Evolutionary conservation across 768 basidiomycete genomes (phyloP), one percentile per base, ranked within the genome.

Genomic region (Mrakia gelida): DNA sequence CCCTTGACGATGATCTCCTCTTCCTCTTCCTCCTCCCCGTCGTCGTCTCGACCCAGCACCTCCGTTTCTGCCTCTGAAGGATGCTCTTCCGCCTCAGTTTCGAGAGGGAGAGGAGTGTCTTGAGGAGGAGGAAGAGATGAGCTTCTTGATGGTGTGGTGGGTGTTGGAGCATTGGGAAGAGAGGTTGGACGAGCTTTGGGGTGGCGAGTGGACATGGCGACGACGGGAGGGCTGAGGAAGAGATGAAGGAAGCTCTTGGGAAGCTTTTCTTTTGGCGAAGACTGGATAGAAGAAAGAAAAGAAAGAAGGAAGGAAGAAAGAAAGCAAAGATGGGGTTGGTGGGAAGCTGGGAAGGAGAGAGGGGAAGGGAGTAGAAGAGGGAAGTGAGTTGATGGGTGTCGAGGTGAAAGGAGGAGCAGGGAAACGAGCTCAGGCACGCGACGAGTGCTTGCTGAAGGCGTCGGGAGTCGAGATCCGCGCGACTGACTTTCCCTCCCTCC

Each of bases 201-300:
- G 32, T 38, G 67, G 67, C 38, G 67, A 70, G 67, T 45, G 18
- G 59, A 52, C 67, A 70, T 70, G 38, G 67, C 21, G 34, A 16
- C 65, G 28, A 41, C 26, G 67, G 26, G 21, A n/a, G 26, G 41
- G 67, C 7, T n/a, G 65, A 68, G 65, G 10, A 8, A n/a, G 30
- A 21, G 63, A 10, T 23, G 23, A 23, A n/a, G 26, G 38, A 26
- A 38, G 67, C 5, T 3, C 2, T 26, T 38, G 10, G 45, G 26
- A 15, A 18, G 70, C 18, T 52, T 13, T 49, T 23, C 4, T 6
- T 67, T 26, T 21, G 32, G 32, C 23, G 28, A 43, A 49, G n/a
- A 26, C 32, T 38, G 30, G 32, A 65, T 38, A 30, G 30, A 65
- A 65, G 8, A 13, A 61, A 26, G n/a, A 21, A 62, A 63, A 10